A percentile compares a stretch with the other conserved stretches of the same genome.
phyloP scores from a whole-genome alignment of 2,329 filamentous ascomycete species.

The Botrytis pseudocinerea region DNA sequence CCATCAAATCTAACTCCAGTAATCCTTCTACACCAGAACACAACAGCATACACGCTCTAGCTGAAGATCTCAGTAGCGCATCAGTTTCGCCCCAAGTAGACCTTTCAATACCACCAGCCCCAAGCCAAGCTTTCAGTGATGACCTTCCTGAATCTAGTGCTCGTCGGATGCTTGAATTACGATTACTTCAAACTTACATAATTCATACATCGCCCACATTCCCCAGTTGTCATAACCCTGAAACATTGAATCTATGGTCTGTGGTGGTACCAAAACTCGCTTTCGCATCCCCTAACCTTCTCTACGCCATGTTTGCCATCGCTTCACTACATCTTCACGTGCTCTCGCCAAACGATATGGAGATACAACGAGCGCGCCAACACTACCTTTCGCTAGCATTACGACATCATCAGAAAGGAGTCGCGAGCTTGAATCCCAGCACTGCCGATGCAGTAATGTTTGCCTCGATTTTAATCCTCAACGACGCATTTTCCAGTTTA shows the following conservation, averaged over 20 bases:
- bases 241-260: constrained; percentile 24
- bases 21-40: constrained; percentile 9
- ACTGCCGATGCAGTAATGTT: constrained; percentile 28
- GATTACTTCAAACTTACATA: constrained; percentile 28
- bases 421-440: constrained; percentile 22
- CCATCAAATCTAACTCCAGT: constrained; percentile 14
- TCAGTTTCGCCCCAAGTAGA: constrained; percentile 6
- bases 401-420: constrained; percentile 26
- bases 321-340: constrained; percentile 27
- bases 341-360: constrained; percentile 23
- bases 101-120: constrained; percentile 11
- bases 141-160: constrained; percentile 25
- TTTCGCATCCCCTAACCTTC: constrained; percentile 24
- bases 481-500: constrained; percentile 27
- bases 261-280: constrained; percentile 27
- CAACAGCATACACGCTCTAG: constrained; percentile 3
- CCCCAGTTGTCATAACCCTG: constrained; percentile 18
- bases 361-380: constrained; percentile 26
- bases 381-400: constrained; percentile 26
- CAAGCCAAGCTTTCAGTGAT: constrained; percentile 17
- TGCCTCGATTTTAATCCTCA: constrained; percentile 27
- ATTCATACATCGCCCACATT: constrained; percentile 23
- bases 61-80: constrained; percentile 13
- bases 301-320: constrained; percentile 28
- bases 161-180: constrained; percentile 28